These are phyloP conservation scores for Penicillium argentinense DNA, from an alignment of 495 filamentous ascomycete species.

Conservation along the genomic window DNA sequence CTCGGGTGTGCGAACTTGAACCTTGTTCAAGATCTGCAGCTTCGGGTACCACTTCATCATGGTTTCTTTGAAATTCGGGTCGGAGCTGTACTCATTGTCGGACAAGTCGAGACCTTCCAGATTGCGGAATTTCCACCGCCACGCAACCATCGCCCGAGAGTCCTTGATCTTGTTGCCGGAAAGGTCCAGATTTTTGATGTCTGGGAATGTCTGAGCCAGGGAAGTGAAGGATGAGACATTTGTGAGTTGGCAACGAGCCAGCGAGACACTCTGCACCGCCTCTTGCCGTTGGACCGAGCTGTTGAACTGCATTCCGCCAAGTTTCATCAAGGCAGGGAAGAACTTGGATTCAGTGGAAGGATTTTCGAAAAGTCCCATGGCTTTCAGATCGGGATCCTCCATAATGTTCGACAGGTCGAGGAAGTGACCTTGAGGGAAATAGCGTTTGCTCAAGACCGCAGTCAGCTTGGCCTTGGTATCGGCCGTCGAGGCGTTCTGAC, in stretches of 20 bases:
- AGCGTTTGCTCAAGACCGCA: conserved; percentile 69
- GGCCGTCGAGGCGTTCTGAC: conserved; percentile 38
- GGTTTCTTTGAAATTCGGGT: conserved; percentile 64
- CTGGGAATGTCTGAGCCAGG: conserved; percentile 73
- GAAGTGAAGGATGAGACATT: conserved; percentile 67
- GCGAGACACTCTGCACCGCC: conserved; percentile 71
- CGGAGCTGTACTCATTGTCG: conserved; percentile 69
- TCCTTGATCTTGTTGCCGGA: conserved; percentile 73
- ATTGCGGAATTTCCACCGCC: conserved; percentile 73
- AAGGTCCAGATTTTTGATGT: conserved; percentile 80
- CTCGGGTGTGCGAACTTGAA: conserved; percentile 67
- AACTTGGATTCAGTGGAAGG: conserved; percentile 76
- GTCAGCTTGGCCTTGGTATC: conserved; percentile 48
- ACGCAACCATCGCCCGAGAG: conserved; percentile 56
- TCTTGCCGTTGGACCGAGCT: conserved; percentile 63
- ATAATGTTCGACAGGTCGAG: conserved; percentile 77
- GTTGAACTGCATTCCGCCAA: conserved; percentile 72
- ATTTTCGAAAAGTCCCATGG: conserved; percentile 73
- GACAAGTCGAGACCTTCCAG: conserved; percentile 77
- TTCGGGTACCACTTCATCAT: conserved; percentile 79
- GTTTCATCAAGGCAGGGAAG: conserved; percentile 83
- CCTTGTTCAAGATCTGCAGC: conserved; percentile 68
- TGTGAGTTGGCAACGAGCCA: conserved; percentile 73
- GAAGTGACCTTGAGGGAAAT: conserved; percentile 65
- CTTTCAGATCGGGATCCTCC: conserved; percentile 62